These are phyloP conservation scores for Rosellinia necatrix DNA, from an alignment of 2,329 filamentous ascomycete species.

Conservation along the genomic window DNA sequence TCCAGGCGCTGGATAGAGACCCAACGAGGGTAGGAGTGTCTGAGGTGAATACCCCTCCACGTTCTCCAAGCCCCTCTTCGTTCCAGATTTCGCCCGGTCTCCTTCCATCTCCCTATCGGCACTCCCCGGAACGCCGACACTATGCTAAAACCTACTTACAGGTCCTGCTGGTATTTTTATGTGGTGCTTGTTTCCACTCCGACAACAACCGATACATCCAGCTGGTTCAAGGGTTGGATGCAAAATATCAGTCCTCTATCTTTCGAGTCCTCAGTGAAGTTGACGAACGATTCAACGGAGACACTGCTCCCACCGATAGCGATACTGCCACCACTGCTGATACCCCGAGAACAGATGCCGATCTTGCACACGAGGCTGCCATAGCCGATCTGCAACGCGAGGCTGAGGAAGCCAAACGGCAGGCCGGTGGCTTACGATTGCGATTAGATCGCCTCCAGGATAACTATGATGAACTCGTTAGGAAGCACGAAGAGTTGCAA, in stretches of 20 bases:
- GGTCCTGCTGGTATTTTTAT: slow-evolving; percentile 35
- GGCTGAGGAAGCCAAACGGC: slow-evolving; percentile 59
- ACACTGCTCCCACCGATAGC: slow-evolving; percentile 43
- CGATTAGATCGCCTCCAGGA: slow-evolving; percentile 64
- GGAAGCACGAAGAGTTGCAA: slow-evolving; percentile 61
- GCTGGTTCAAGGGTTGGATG: slow-evolving; percentile 28
- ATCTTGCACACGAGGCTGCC: slow-evolving; percentile 61
- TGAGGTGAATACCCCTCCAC: slow-evolving; percentile 36
- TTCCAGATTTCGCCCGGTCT: neutral
- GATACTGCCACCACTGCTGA: slow-evolving; percentile 28
- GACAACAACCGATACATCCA: slow-evolving; percentile 35
- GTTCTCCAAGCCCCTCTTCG: neutral
- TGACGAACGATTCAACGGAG: slow-evolving; percentile 40
- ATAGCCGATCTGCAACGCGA: slow-evolving; percentile 56
- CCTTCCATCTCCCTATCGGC: neutral
- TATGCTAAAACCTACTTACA: slow-evolving; percentile 28
- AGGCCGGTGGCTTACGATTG: slow-evolving; percentile 62
- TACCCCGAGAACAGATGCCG: slow-evolving; percentile 51
- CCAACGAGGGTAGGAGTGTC: slow-evolving; percentile 59
- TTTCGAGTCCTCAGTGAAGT: slow-evolving; percentile 46
- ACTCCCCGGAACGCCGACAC: neutral
- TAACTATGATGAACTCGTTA: slow-evolving; percentile 63
- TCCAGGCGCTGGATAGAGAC: slow-evolving; percentile 62
- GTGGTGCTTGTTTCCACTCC: slow-evolving; percentile 29
- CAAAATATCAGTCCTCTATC: slow-evolving; percentile 35